phyloP scores from a whole-genome alignment of 495 filamentous ascomycete genomes.

The Lindgomyces ingoldianus region DNA sequence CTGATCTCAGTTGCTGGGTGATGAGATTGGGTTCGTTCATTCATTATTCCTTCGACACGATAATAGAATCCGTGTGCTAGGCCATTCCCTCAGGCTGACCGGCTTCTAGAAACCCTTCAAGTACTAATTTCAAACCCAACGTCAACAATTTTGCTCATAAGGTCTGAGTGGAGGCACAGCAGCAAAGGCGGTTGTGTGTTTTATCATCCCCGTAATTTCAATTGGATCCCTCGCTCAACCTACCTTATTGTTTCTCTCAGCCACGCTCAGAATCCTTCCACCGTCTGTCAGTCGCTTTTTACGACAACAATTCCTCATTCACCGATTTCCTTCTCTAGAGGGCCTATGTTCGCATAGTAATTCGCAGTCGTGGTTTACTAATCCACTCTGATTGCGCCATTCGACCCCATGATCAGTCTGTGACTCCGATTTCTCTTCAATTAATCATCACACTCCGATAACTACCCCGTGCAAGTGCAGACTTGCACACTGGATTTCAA shows the following conservation, averaged over 20 bases:
- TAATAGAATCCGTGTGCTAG: not conserved
- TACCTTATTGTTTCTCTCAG: not conserved
- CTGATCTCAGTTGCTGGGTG: not conserved
- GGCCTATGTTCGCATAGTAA: too few relatives aligned
- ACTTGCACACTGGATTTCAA: too few relatives aligned
- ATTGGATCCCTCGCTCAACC: not conserved
- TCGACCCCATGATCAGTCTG: too few relatives aligned
- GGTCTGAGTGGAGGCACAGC: not conserved
- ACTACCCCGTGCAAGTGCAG: too few relatives aligned
- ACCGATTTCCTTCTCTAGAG: too few relatives aligned
- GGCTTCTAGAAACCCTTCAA: not conserved
- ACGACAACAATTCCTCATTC: too few relatives aligned
- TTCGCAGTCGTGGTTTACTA: too few relatives aligned
- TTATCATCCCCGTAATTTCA: not conserved
- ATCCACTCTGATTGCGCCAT: too few relatives aligned
- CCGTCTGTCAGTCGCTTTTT: not conserved
- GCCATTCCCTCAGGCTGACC: not conserved
- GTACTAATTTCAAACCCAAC: not conserved
- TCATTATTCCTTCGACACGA: too few relatives aligned
- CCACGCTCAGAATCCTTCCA: not conserved
- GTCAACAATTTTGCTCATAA: not conserved
- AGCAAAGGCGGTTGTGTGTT: not conserved
- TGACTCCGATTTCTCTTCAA: too few relatives aligned
- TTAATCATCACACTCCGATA: too few relatives aligned
- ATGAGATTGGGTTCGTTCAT: not conserved